Evolutionary conservation across 192 early-diverging fungal species (phyloP).

Genomic region (Jimgerdemannia flammicorona): DNA sequence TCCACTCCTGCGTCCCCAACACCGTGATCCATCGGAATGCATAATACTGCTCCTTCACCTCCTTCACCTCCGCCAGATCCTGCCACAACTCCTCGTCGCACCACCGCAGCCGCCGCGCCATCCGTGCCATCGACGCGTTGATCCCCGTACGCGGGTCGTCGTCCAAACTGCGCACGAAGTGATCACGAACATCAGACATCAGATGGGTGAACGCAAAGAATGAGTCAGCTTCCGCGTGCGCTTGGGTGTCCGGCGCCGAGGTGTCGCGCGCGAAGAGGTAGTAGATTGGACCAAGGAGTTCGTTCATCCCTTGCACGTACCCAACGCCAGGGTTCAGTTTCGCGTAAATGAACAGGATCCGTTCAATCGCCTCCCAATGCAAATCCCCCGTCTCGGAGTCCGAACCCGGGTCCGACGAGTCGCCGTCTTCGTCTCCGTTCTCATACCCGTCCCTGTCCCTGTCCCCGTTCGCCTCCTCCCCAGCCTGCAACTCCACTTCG

Average conservation of each 20-base stretch:
- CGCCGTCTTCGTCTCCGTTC: not conserved
- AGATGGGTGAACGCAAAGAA: conserved; percentile 74
- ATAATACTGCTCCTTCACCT: conserved; percentile 68
- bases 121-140: conserved; percentile 54
- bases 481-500: too few species aligned
- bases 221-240: conserved; percentile 75
- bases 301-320: conserved; percentile 91
- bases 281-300: conserved; percentile 76
- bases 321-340: conserved; percentile 77
- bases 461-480: too few species aligned
- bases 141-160: conserved; percentile 52
- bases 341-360: conserved; percentile 76
- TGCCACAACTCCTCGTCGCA: conserved; percentile 58
- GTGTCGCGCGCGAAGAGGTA: conserved; percentile 61
- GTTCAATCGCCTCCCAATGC: conserved; percentile 77
- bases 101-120: conserved; percentile 48
- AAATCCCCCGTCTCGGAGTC: conserved; percentile 44
- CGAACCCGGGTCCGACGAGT: conserved; percentile 13
- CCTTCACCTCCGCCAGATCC: conserved; percentile 54
- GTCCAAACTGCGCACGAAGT: conserved; percentile 76
- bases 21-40: conserved; percentile 83
- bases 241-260: conserved; percentile 27
- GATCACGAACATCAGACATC: conserved; percentile 72
- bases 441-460: not conserved
- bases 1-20: conserved; percentile 69